Conservation (phyloP, 805 yeast genomes). For the Kluyveromyces aestuarii region DNA sequence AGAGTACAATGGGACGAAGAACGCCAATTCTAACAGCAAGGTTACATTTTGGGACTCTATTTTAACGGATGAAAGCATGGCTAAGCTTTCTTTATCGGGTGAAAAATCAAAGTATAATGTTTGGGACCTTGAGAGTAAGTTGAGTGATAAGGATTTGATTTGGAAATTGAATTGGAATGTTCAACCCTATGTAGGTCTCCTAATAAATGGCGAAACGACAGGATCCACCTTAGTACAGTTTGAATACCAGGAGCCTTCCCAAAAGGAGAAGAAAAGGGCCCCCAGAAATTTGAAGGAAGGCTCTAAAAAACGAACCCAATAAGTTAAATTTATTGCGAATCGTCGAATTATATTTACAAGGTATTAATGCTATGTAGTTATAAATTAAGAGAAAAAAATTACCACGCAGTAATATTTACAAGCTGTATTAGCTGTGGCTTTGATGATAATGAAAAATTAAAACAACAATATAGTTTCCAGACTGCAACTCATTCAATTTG, state of each 20-base stretch:
- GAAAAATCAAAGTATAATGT: slow-evolving; percentile 69
- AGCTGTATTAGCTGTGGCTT: background rate
- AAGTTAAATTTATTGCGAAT: background rate
- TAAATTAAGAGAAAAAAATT: background rate
- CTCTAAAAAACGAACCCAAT: background rate
- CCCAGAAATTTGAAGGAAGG: background rate
- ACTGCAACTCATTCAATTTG: background rate
- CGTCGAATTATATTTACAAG: background rate
- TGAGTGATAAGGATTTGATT: slow-evolving; percentile 54
- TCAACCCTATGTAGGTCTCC: slow-evolving; percentile 83
- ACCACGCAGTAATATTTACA: background rate
- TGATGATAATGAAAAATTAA: too few relatives aligned
- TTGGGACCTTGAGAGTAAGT: slow-evolving; percentile 65
- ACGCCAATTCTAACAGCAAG: slow-evolving; percentile 40
- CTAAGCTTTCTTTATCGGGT: slow-evolving; percentile 43
- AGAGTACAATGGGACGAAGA: slow-evolving; percentile 49
- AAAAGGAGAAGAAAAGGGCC: background rate
- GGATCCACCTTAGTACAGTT: slow-evolving; percentile 8
- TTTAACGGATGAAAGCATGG: slow-evolving; percentile 48
- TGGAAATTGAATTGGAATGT: slow-evolving; percentile 80
- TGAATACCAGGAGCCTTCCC: background rate
- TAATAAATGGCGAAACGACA: slow-evolving; percentile 53
- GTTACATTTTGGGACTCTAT: slow-evolving; percentile 91
- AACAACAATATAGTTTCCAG: background rate
- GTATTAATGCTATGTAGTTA: background rate